These are phyloP conservation scores for Violaceomyces palustris DNA, from an alignment of 1,284 basidiomycete genomes.

Conservation along the genomic window DNA sequence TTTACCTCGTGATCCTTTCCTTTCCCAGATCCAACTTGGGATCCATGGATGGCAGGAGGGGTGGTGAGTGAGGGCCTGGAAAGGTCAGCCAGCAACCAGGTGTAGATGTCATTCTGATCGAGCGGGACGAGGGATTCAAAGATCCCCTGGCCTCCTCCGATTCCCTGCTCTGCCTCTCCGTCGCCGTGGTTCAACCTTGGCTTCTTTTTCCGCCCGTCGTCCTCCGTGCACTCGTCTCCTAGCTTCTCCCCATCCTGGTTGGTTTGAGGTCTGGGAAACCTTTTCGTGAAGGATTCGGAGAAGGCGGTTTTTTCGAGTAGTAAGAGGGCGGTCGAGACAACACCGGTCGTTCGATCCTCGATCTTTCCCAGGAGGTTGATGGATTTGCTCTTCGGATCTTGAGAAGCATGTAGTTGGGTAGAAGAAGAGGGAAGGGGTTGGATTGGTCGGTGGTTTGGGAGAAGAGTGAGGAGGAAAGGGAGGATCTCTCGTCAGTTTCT, in stretches of 20 bases:
- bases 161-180: neutral
- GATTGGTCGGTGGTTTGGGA: too few species aligned
- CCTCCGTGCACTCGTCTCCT: neutral
- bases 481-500: too few species aligned
- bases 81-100: constrained; percentile 49
- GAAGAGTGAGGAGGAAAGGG: too few species aligned
- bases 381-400: constrained; percentile 29
- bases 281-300: constrained; percentile 11
- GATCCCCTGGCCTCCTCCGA: neutral
- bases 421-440: too few species aligned
- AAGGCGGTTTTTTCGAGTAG: constrained; percentile 49
- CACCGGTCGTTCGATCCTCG: too few species aligned
- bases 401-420: neutral
- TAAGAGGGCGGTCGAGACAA: constrained; percentile 41
- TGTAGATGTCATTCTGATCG: constrained; percentile 50
- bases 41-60: constrained; percentile 7
- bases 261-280: neutral
- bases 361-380: constrained; percentile 27
- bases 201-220: neutral
- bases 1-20: constrained; percentile 36
- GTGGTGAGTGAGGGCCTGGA: too few species aligned
- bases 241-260: neutral
- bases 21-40: too few species aligned
- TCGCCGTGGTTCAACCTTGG: neutral
- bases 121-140: constrained; percentile 17